Conservation (phyloP, 1,284 basidiomycete genomes). For the Polyporus tsugae region DNA sequence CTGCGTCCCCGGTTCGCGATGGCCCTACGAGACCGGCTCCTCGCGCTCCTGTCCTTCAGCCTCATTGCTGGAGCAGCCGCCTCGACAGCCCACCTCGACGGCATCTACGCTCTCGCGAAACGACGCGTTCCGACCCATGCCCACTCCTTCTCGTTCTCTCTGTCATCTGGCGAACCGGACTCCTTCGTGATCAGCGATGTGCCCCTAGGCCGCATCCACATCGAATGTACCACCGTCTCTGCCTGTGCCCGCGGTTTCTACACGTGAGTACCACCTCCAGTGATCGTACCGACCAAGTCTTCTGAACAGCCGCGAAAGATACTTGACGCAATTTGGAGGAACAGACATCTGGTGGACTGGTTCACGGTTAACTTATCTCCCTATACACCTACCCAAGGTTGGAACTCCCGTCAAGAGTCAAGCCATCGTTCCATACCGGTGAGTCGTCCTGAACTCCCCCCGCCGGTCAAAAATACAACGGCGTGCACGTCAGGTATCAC, state of each 20-base stretch:
- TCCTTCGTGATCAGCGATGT: slow-evolving; percentile 39
- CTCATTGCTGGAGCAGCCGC: slow-evolving; percentile 6
- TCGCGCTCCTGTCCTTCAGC: slow-evolving; percentile 19
- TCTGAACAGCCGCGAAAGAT: slow-evolving; percentile 36
- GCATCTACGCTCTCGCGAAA: slow-evolving; percentile 39
- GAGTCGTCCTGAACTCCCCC: slow-evolving; percentile 9
- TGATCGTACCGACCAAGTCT: not conserved
- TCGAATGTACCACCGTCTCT: slow-evolving; percentile 42
- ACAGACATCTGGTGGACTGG: slow-evolving; percentile 56
- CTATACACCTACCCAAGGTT: slow-evolving; percentile 42
- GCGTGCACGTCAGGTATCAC: slow-evolving; percentile 41
- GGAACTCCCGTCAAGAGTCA: slow-evolving; percentile 42
- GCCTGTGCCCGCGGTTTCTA: slow-evolving; percentile 43
- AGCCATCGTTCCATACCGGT: slow-evolving; percentile 50
- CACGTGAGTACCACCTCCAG: slow-evolving; percentile 31
- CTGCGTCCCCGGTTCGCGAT: not conserved
- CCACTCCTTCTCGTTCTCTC: slow-evolving; percentile 39
- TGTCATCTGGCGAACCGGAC: slow-evolving; percentile 37
- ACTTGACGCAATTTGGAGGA: slow-evolving; percentile 47
- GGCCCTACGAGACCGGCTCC: slow-evolving; percentile 8
- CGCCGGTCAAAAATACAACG: not conserved
- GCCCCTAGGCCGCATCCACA: slow-evolving; percentile 33
- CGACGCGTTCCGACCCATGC: slow-evolving; percentile 40
- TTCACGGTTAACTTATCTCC: slow-evolving; percentile 47
- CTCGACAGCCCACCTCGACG: slow-evolving; percentile 28